A percentile compares a stretch with the other conserved stretches of the same genome.
Evolutionary conservation across 73 alveolate species (phyloP).

Genomic region (Paramecium tetraurelia): DNA sequence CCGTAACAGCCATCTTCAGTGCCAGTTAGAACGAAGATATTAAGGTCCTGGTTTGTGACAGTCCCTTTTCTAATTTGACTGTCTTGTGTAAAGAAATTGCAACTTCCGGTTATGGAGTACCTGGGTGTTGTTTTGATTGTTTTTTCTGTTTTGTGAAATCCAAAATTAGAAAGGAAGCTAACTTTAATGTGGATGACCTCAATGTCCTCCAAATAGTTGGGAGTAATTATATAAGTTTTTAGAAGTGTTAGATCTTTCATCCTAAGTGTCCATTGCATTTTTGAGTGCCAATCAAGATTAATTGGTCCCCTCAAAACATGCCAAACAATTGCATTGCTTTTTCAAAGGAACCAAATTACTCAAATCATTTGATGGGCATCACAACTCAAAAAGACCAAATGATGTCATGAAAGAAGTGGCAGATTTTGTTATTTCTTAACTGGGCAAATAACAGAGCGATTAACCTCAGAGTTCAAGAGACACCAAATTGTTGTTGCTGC

Average conservation of each 20-base stretch:
- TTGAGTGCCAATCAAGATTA: slow-evolving; percentile 31
- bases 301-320: not conserved
- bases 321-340: not conserved
- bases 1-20: slow-evolving; percentile 87
- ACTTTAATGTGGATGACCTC: slow-evolving; percentile 33
- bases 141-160: slow-evolving; percentile 27
- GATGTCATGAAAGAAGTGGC: slow-evolving; percentile 15
- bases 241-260: not conserved
- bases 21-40: slow-evolving; percentile 31
- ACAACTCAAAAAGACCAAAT: slow-evolving; percentile 14
- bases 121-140: slow-evolving; percentile 40
- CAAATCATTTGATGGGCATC: not conserved
- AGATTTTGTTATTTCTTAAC: not conserved
- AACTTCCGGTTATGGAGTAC: not conserved
- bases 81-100: not conserved
- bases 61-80: slow-evolving; percentile 41
- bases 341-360: not conserved
- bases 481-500: not conserved
- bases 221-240: not conserved
- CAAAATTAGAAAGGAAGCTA: slow-evolving; percentile 5
- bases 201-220: not conserved
- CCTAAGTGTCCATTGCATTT: not conserved
- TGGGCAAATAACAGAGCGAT: not conserved
- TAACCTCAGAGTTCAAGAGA: slow-evolving; percentile 22
- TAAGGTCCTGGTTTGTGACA: slow-evolving; percentile 28